Base-by-base conservation (phyloP, 768 basidiomycete genomes). In the Lactifluus rugatus region DNA sequence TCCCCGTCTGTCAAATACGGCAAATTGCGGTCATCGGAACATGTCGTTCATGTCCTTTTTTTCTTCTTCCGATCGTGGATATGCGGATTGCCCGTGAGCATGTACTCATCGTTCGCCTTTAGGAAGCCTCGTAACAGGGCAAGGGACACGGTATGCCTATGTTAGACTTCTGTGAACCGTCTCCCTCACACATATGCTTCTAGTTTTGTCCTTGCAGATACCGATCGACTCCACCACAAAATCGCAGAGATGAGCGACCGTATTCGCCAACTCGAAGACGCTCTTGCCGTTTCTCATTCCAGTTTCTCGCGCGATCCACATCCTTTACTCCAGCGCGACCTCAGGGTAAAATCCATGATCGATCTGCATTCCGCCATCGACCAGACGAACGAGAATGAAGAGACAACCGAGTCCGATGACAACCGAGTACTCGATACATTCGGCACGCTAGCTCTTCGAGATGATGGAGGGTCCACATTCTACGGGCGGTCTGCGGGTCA, bases 121-220 rank as follows among this genome's bases (percentile, higher is more conserved):
- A 72, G 75, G 85, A 31, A 85, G 83, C 66, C 75, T 89, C 39
- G 80, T 84, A 14, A 88, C 87, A 1, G 87, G 87, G 5, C 84
- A 89, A 66, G 87, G 87, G 19, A 89, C 87, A 41, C 77, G 86
- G 85, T 85, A 64, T 57, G 78, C 67, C 42, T 57, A 39, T 48
- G 9, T 36, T 32, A 6, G 16, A 21, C 55, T 16, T 45, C 36
- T 54, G 32, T 52, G 26, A 21, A 45, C 21, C 14, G 34, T 26
- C 2, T n/a, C 5, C 19, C 19, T 36, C 52, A 52, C 21, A 63
- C 23, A 14, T 54, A 53, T 9, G 1, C 0, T 45, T 31, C 52
- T 13, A 85, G 84, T 39, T 86, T 86, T 63, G 85, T 87, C 26
- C 76, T 87, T 21, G 84, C 84, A 2, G 84, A 84, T 57, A 86